Evolutionary conservation across 441 rosid species (phyloP).

Genomic region (Breynia disticha): DNA sequence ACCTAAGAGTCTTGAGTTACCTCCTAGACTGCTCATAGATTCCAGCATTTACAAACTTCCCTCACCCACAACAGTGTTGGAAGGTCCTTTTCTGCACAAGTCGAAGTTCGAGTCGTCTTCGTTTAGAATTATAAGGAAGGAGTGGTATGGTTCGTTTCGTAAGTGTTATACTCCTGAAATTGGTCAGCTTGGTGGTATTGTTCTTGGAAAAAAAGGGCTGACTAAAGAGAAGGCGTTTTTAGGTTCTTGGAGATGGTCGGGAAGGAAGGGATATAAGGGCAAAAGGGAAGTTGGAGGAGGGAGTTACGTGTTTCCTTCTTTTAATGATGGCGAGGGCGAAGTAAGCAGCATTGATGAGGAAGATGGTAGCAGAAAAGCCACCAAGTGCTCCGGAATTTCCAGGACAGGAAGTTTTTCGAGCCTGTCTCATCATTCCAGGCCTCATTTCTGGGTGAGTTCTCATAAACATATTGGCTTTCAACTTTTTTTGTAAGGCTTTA

Average conservation of each 20-base stretch:
- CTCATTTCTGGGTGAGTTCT: conserved; percentile 72
- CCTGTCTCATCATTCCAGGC: conserved; percentile 23
- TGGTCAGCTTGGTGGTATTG: conserved; percentile 13
- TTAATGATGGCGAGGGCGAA: conserved; percentile 30
- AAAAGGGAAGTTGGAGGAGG: conserved; percentile 33
- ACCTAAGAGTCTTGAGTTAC: conserved; percentile 46
- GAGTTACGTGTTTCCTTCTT: conserved; percentile 43
- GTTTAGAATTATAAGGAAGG: conserved; percentile 28
- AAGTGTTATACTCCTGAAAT: conserved; percentile 25
- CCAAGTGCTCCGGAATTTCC: conserved; percentile 28
- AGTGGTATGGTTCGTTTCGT: conserved; percentile 39
- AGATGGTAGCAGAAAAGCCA: conserved; percentile 21
- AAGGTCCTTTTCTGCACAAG: conserved; percentile 26
- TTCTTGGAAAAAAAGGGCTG: conserved; percentile 18
- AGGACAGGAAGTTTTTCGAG: conserved; percentile 41
- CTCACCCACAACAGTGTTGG: conserved; percentile 39
- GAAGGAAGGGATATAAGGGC: conserved; percentile 25
- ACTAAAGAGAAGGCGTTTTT: conserved; percentile 28
- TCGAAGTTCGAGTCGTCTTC: conserved; percentile 33
- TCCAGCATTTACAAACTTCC: conserved; percentile 27
- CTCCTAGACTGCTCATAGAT: conserved; percentile 56
- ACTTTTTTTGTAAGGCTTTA: neutral
- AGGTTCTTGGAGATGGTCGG: conserved; percentile 33
- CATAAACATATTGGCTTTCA: neutral
- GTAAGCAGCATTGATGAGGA: conserved; percentile 10